Evolutionary conservation across 2,329 filamentous ascomycete genomes (phyloP).

Genomic region (Diaporthe vaccinii): DNA sequence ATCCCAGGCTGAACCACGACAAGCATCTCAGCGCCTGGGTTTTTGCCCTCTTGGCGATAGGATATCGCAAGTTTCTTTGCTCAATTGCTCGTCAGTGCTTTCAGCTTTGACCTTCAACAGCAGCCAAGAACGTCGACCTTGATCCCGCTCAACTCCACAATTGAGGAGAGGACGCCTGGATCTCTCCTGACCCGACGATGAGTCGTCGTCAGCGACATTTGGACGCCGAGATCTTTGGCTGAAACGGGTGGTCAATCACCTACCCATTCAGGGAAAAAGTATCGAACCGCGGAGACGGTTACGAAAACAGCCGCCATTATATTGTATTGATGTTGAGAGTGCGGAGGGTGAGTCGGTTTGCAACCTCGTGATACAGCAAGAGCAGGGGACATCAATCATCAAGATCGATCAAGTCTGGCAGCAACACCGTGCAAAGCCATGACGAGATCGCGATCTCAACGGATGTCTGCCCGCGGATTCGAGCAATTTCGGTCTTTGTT

Average conservation of each 20-base stretch:
- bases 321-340: background rate
- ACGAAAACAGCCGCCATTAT: background rate
- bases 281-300: background rate
- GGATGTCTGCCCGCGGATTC: background rate
- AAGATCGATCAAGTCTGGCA: background rate
- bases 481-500: conserved; percentile 6
- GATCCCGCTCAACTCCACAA: background rate
- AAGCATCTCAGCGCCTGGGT: conserved; percentile 4
- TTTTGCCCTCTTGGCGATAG: conserved; percentile 14
- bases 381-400: background rate
- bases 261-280: background rate
- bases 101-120: conserved; percentile 9
- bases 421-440: background rate
- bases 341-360: background rate
- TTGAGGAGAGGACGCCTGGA: background rate
- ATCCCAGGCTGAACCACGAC: background rate
- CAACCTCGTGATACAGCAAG: background rate
- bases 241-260: background rate
- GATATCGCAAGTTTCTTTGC: conserved; percentile 1
- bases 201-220: background rate
- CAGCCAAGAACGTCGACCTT: background rate
- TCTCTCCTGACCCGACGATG: background rate
- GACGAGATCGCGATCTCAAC: background rate
- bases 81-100: background rate
- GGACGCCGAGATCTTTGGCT: background rate